These are phyloP conservation scores for Ichthyophthirius multifiliis DNA, from an alignment of 169 alveolate genomes.

Conservation along the genomic window DNA sequence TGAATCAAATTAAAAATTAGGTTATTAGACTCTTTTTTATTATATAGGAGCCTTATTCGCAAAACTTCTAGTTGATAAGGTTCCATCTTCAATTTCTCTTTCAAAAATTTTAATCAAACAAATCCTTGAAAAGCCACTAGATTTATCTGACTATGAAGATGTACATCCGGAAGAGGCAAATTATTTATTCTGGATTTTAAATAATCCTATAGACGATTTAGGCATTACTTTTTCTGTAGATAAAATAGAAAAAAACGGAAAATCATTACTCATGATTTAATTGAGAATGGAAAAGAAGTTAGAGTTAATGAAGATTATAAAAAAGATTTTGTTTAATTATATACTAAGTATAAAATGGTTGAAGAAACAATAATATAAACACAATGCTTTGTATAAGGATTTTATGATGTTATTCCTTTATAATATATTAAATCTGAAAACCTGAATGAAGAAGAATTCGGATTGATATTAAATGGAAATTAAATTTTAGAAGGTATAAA, in stretches of 20 bases:
- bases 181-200: conserved; percentile 92
- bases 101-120: too few relatives aligned
- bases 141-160: conserved; percentile 98
- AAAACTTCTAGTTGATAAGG: too few relatives aligned
- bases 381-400: conserved; percentile 95
- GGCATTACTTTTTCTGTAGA: conserved; percentile 89
- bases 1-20: too few relatives aligned
- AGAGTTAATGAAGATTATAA: conserved; percentile 91
- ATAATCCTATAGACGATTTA: conserved; percentile 89
- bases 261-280: conserved; percentile 91
- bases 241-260: conserved; percentile 94
- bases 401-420: conserved; percentile 95
- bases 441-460: conserved; percentile 95
- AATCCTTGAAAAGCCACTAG: too few relatives aligned
- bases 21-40: too few relatives aligned
- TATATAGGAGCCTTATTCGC: too few relatives aligned
- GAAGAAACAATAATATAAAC: conserved; percentile 92
- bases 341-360: conserved; percentile 93
- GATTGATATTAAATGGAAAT: conserved; percentile 94
- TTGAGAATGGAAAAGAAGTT: conserved; percentile 93
- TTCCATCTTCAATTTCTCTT: too few relatives aligned
- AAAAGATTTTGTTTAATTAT: conserved; percentile 92
- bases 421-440: conserved; percentile 91
- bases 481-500: conserved; percentile 95
- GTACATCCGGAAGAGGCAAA: conserved; percentile 96